A percentile compares a stretch with the other conserved stretches of the same genome.
Evolutionary conservation across 2,329 filamentous ascomycete genomes (phyloP).

Genomic region (Colletotrichum tropicicola): DNA sequence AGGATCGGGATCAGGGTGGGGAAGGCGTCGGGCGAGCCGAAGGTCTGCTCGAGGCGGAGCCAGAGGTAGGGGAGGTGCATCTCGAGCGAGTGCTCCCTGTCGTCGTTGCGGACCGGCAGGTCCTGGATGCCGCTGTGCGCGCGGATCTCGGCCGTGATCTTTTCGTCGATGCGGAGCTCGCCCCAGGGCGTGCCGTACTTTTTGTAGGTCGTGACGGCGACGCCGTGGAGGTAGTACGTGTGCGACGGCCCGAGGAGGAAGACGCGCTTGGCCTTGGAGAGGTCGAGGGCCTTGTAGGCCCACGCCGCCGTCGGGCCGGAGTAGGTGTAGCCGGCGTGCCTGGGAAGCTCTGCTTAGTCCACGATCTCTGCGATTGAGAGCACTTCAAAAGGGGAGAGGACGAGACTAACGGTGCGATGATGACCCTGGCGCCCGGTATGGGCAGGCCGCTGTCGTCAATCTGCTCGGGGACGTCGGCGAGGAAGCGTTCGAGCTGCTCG

Average conservation of each 20-base stretch:
- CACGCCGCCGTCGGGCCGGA: slow-evolving; percentile 93
- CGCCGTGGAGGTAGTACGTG: slow-evolving; percentile 80
- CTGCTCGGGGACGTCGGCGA: slow-evolving; percentile 74
- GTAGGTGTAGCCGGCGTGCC: slow-evolving; percentile 93
- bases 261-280: slow-evolving; percentile 83
- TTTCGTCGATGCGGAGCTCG: slow-evolving; percentile 70
- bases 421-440: slow-evolving; percentile 77
- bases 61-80: slow-evolving; percentile 97
- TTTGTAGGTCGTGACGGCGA: slow-evolving; percentile 78
- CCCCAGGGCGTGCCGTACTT: slow-evolving; percentile 81
- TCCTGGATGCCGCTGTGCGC: slow-evolving; percentile 56
- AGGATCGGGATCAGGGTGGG: slow-evolving; percentile 87
- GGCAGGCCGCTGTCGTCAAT: slow-evolving; percentile 72
- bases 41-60: slow-evolving; percentile 70
- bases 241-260: slow-evolving; percentile 96
- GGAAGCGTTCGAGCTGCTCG: slow-evolving; percentile 76
- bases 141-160: slow-evolving; percentile 52
- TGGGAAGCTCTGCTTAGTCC: no score
- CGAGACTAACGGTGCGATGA: slow-evolving; percentile 49
- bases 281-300: slow-evolving; percentile 90
- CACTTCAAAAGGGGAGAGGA: no score
- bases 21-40: slow-evolving; percentile 61
- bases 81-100: slow-evolving; percentile 91
- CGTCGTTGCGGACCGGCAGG: slow-evolving; percentile 75
- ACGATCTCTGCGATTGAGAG: no score